Percentiles rank a stretch among this genome's conserved stretches.
Conservation (phyloP, 345 rosid genomes). For the Salix viminalis region DNA sequence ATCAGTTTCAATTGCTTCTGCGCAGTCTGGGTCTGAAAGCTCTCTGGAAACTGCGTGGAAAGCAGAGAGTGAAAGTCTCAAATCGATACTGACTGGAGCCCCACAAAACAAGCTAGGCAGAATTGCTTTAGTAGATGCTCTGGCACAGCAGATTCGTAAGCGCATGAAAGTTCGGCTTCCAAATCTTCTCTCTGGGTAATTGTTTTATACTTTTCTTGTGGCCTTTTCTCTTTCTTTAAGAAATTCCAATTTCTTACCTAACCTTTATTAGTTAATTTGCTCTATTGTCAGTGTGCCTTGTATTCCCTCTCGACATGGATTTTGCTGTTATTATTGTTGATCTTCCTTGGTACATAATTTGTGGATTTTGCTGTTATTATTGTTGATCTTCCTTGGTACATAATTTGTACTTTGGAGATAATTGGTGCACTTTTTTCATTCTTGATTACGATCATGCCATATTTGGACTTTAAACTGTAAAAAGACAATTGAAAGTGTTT, state of each 20-base stretch:
- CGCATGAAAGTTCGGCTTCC: conserved; percentile 95
- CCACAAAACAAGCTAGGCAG: conserved; percentile 92
- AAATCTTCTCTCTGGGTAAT: conserved; percentile 84
- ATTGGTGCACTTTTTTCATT: background rate
- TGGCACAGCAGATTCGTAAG: conserved; percentile 83
- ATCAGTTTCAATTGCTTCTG: conserved; percentile 80
- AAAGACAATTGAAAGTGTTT: background rate
- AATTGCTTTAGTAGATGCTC: conserved; percentile 80
- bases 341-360: too few species aligned
- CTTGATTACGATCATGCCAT: background rate
- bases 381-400: background rate
- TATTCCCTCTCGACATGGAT: background rate
- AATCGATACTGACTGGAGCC: conserved; percentile 71
- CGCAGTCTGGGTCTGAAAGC: conserved; percentile 77
- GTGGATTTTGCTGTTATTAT: background rate
- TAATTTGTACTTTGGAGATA: background rate
- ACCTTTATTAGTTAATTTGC: background rate
- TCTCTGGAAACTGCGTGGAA: conserved; percentile 98
- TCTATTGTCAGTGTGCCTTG: background rate
- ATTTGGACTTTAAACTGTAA: background rate
- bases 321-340: too few species aligned
- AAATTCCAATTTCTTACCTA: background rate
- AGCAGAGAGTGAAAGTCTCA: conserved; percentile 87
- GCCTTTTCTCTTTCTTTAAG: background rate
- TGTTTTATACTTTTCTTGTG: background rate